A percentile compares a stretch with the other conserved stretches of the same genome.
phyloP scores from a whole-genome alignment of 148 eudicot species.

The Fagopyrum esculentum region DNA sequence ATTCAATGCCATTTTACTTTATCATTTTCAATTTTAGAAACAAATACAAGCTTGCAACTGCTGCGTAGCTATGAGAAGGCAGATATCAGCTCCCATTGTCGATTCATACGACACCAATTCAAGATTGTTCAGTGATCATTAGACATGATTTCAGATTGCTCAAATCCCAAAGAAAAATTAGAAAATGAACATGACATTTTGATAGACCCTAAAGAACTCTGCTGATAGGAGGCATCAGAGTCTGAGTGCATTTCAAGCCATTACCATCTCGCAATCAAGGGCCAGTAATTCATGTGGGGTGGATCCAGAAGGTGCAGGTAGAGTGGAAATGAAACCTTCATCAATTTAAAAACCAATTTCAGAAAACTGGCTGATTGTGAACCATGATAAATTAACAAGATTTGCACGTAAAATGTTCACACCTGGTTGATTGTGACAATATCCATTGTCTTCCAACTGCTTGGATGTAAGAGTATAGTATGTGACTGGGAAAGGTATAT shows the following conservation, averaged over 20 bases:
- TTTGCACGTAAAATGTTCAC: constrained; percentile 1
- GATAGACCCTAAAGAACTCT: neutral
- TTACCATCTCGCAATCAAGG: constrained; percentile 89
- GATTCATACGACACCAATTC: neutral
- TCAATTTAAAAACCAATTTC: neutral
- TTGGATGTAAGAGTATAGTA: constrained; percentile 75
- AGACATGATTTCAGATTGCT: no score
- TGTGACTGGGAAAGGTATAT: constrained; percentile 71
- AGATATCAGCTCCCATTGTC: neutral
- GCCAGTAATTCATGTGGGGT: constrained; percentile 53
- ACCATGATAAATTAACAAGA: neutral
- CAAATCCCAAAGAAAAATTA: neutral
- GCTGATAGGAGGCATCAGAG: constrained; percentile 8
- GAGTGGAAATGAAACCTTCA: constrained; percentile 76
- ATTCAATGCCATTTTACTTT: neutral
- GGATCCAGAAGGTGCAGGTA: constrained; percentile 50
- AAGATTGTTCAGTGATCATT: neutral
- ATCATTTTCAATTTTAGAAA: neutral
- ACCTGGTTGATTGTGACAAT: constrained; percentile 62
- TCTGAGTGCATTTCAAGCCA: constrained; percentile 1
- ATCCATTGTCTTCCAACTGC: constrained; percentile 87
- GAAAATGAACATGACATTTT: neutral
- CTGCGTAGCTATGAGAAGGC: neutral
- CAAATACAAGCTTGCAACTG: neutral
- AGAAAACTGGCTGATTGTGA: neutral